Conservation (phyloP, 2,329 filamentous ascomycete genomes). For the Stachybotrys elegans region DNA sequence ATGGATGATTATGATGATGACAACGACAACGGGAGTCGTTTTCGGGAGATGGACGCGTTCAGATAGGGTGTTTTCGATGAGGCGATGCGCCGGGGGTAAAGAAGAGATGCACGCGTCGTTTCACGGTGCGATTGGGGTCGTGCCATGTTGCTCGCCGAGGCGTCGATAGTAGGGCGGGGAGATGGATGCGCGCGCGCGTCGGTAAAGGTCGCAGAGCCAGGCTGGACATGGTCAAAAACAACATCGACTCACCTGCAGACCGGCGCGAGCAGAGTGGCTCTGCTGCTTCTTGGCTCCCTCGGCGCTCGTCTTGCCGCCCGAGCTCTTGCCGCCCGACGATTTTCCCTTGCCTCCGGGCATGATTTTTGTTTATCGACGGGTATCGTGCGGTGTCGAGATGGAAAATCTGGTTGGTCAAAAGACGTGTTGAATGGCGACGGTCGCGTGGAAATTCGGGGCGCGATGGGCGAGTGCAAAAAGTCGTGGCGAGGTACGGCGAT, state of each 20-base stretch:
- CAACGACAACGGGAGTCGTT: too few species aligned
- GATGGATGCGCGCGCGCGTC: too few species aligned
- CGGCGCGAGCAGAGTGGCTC: conserved; percentile 93
- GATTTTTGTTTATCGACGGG: conserved; percentile 22
- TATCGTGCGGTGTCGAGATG: background rate
- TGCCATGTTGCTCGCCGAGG: too few species aligned
- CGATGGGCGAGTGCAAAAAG: background rate
- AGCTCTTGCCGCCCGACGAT: conserved; percentile 81
- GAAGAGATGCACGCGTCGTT: too few species aligned
- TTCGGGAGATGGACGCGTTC: too few species aligned
- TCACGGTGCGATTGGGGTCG: too few species aligned
- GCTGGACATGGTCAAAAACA: too few species aligned
- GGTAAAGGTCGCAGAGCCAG: too few species aligned
- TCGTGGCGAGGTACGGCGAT: background rate
- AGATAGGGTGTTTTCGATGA: too few species aligned
- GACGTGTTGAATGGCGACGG: conserved; percentile 4
- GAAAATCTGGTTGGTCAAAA: conserved; percentile 1
- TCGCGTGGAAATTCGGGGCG: background rate
- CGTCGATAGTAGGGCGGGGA: too few species aligned
- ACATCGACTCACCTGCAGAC: conserved; percentile 83
- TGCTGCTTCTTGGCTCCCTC: conserved; percentile 79
- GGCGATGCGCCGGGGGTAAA: background rate
- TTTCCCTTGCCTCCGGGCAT: conserved; percentile 91
- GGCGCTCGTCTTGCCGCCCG: conserved; percentile 67
- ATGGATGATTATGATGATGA: too few species aligned